A percentile compares a stretch with the other conserved stretches of the same genome.
These are phyloP conservation scores for Argentina anserina DNA, from an alignment of 306 rosid genomes.

Conservation along the genomic window DNA sequence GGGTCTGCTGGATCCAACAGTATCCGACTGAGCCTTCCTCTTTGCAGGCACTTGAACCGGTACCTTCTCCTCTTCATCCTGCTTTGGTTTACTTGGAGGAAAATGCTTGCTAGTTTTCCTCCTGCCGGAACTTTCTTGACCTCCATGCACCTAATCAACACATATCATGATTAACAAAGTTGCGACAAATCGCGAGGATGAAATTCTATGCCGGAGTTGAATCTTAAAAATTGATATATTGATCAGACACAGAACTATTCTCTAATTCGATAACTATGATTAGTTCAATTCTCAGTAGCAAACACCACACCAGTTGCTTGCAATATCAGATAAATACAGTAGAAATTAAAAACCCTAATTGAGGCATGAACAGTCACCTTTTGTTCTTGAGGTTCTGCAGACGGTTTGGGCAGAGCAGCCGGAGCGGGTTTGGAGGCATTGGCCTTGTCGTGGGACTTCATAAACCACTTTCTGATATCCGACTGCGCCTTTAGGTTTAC, in stretches of 20 bases:
- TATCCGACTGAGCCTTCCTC: slow-evolving; percentile 53
- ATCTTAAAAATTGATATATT: too few species aligned
- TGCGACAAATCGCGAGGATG: neutral
- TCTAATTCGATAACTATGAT: neutral
- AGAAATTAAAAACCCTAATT: neutral
- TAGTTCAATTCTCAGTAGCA: neutral
- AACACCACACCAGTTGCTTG: neutral
- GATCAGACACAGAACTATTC: neutral
- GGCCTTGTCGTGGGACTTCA: slow-evolving; percentile 75
- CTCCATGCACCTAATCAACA: slow-evolving; percentile 41
- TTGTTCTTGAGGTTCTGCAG: slow-evolving; percentile 33
- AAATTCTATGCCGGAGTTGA: too few species aligned
- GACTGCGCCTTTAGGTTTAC: slow-evolving; percentile 32
- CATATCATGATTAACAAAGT: neutral
- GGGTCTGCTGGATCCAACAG: slow-evolving; percentile 33
- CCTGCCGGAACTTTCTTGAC: slow-evolving; percentile 58
- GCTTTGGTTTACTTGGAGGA: slow-evolving; percentile 46
- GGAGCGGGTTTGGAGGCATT: slow-evolving; percentile 33
- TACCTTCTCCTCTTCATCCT: slow-evolving; percentile 44
- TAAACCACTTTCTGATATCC: slow-evolving; percentile 94
- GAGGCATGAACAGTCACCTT: slow-evolving; percentile 36
- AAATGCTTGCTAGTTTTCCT: slow-evolving; percentile 82
- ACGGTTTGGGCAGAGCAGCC: slow-evolving; percentile 24
- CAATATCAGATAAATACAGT: neutral
- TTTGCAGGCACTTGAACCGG: slow-evolving; percentile 52